phyloP scores from a whole-genome alignment of 2,329 filamentous ascomycete species.

The Stagonosporopsis cucurbitacearum region DNA sequence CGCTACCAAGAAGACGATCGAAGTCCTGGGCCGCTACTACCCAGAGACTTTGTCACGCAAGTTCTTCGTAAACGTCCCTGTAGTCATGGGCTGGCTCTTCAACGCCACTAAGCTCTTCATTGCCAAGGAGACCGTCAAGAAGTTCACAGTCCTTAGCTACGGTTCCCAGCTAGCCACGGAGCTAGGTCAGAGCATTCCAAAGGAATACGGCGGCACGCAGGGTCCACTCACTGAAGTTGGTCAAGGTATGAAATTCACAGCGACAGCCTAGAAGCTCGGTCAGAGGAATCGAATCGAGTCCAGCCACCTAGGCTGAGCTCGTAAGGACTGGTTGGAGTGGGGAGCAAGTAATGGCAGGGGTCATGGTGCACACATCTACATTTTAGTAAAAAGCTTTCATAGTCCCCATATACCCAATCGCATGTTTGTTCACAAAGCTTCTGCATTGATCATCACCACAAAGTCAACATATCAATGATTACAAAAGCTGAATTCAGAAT shows the following conservation, averaged over 20 bases:
- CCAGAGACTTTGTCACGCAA: constrained; percentile 89
- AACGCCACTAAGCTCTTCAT: constrained; percentile 56
- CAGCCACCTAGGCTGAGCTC: too few species aligned
- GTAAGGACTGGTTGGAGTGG: background rate
- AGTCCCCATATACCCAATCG: constrained; percentile 24
- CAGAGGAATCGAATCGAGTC: background rate
- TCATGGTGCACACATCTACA: background rate
- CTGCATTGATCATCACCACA: background rate
- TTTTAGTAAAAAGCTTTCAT: constrained; percentile 14
- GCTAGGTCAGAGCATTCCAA: constrained; percentile 71
- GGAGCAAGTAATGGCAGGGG: constrained; percentile 29
- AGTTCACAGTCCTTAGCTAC: constrained; percentile 58
- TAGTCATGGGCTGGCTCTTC: constrained; percentile 82
- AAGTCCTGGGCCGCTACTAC: constrained; percentile 80
- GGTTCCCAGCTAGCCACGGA: constrained; percentile 72
- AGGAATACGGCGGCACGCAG: constrained; percentile 79
- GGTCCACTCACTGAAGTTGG: constrained; percentile 54
- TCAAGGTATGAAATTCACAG: constrained; percentile 50
- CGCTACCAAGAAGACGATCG: constrained; percentile 80
- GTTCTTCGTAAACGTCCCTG: constrained; percentile 94
- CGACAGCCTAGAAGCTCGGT: constrained; percentile 14
- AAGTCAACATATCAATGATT: background rate
- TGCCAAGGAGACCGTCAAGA: constrained; percentile 56
- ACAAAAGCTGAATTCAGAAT: background rate
- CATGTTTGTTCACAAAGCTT: background rate